Evolutionary conservation across 495 filamentous ascomycete genomes (phyloP), one percentile per base, ranked within the genome.

Genomic region (Hyaloscypha hepaticicola): DNA sequence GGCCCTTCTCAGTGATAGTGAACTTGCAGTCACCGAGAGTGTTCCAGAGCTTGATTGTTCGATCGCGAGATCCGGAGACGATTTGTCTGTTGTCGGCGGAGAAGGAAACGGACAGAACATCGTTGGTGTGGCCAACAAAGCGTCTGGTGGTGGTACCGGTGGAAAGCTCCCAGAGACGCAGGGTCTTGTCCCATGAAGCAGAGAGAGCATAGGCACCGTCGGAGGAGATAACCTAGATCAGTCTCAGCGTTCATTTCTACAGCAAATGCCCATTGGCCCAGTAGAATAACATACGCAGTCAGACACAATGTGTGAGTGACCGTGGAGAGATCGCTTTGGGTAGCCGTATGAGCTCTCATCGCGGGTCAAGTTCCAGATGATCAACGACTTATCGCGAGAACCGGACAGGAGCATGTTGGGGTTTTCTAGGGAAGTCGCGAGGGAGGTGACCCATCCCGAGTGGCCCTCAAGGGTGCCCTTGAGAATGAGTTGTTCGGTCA

Each of bases 31-130:
- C 95, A 79, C 95, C 95, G 60, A 99, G 92, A 73, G 95, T 99
- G 85, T 99, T 99, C 95, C 95, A 99, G 70, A 99, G 88, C 90
- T 98, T 99, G 88, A 99, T 99, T 74, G 89, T 91, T 75, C 93
- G 88, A 83, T 99, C 95, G 76, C 95, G 92, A 52, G 95, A 98
- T 65, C 93, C 95, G 68, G 95, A 98, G 75, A 99, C 95, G 82
- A 99, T 99, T 87, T 99, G 95, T 77, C 95, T 92, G 89, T 99
- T 99, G 85, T 99, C 95, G 87, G 95, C 95, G 75, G 95, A 99
- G 91, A 99, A 99, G 72, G 93, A 97, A 77, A 99, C 95, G 79
- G 95, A 98, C 76, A 99, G 94, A 72, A 99, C 93, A 72, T 99
- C 95, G 85, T 95, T 96, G 83, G 88, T 97, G 88, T 99, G 95